Percentiles rank a stretch among this genome's conserved stretches.
These are phyloP conservation scores for Pichia membranifaciens DNA, from an alignment of 805 yeast species.

Conservation along the genomic window DNA sequence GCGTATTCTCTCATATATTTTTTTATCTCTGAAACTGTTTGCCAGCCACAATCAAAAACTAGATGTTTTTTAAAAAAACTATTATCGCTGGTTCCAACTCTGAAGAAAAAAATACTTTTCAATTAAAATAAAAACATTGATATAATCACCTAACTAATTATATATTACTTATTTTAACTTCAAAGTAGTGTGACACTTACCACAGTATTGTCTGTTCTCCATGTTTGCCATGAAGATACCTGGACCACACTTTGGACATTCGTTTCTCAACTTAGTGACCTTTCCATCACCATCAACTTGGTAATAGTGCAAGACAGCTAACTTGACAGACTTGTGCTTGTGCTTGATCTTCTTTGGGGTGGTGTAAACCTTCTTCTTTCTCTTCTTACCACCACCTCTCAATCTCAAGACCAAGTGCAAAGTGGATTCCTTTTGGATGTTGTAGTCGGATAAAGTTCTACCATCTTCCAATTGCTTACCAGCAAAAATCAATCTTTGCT, in stretches of 20 bases:
- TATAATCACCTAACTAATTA: background rate
- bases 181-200: conserved; percentile 97
- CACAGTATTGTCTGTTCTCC: conserved; percentile 99
- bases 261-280: conserved; percentile 98
- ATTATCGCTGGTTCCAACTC: too few relatives aligned
- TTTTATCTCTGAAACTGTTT: too few relatives aligned
- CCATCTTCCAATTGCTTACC: conserved; percentile 99
- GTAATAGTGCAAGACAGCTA: conserved; percentile 99
- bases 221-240: conserved; percentile 99
- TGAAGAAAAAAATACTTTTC: too few relatives aligned
- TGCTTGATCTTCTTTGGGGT: conserved; percentile 99
- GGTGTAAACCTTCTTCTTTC: conserved; percentile 99
- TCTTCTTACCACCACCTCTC: conserved; percentile 94
- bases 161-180: conserved; percentile 39
- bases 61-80: too few relatives aligned
- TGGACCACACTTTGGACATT: conserved; percentile 97
- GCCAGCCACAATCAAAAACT: too few relatives aligned
- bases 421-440: conserved; percentile 99
- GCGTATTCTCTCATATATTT: conserved; percentile 5
- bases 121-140: background rate
- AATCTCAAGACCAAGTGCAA: conserved; percentile 92
- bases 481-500: conserved; percentile 98
- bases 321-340: conserved; percentile 99
- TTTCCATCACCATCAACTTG: conserved; percentile 98
- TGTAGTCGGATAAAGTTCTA: conserved; percentile 98